These are phyloP conservation scores for Fusarium pseudocircinatum DNA, from an alignment of 2,329 filamentous ascomycete genomes.

Conservation along the genomic window DNA sequence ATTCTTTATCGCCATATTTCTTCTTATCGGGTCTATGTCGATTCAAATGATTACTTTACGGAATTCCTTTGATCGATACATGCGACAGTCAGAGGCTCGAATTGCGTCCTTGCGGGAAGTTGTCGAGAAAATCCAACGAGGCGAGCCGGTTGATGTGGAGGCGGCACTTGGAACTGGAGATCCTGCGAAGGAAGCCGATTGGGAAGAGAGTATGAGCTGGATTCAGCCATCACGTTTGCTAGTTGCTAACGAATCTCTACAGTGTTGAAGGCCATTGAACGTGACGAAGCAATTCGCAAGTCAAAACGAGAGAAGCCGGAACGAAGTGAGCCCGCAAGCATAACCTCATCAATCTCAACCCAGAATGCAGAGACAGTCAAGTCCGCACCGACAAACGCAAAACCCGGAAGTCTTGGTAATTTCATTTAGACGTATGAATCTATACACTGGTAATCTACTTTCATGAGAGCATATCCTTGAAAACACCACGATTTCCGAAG, in stretches of 20 bases:
- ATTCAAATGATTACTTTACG: constrained; percentile 89
- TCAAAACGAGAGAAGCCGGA: constrained; percentile 54
- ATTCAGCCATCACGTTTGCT: background rate
- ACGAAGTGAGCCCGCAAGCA: constrained; percentile 34
- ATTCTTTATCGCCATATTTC: constrained; percentile 83
- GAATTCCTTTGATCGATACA: constrained; percentile 77
- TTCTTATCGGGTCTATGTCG: constrained; percentile 92
- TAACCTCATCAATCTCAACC: constrained; percentile 1
- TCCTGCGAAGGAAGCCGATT: constrained; percentile 78
- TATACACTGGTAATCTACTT: constrained; percentile 32
- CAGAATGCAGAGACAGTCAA: constrained; percentile 34
- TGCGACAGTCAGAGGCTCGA: constrained; percentile 80
- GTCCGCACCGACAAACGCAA: constrained; percentile 39
- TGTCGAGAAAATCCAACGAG: constrained; percentile 73
- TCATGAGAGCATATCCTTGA: constrained; percentile 70
- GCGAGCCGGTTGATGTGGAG: constrained; percentile 87
- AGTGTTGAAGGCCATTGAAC: constrained; percentile 75
- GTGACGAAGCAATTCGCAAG: constrained; percentile 65
- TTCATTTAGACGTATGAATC: constrained; percentile 57
- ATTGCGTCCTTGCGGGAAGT: constrained; percentile 81
- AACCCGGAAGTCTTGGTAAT: constrained; percentile 51
- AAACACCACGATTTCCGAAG: constrained; percentile 50
- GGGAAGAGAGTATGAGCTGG: constrained; percentile 78
- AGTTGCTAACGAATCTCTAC: constrained; percentile 23
- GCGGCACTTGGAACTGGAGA: constrained; percentile 82